Evolutionary conservation across 129 eudicot species (phyloP), one percentile per base, ranked within the genome.

Genomic region (Flaveria ramosissima): DNA sequence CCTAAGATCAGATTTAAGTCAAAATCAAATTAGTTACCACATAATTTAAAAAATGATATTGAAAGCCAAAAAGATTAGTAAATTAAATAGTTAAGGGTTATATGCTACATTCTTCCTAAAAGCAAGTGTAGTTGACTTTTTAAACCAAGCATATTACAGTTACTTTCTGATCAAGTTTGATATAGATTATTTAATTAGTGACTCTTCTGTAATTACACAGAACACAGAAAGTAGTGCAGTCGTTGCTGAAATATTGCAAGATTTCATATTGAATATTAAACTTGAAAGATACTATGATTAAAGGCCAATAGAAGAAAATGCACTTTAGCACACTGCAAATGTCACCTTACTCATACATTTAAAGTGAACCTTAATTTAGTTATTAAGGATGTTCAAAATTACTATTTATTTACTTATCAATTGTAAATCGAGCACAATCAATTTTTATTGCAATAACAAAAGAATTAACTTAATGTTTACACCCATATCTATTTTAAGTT

Each of bases 221-320:
- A 55, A 30, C 55, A 24, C 70, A 47, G 12, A 55, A 26, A 26
- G 20, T 16, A 56, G 76, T 41, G 56, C 67, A 53, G n/a, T 24
- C 9, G 16, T 8, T 68, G 48, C 75, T 69, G 70, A 77, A 77
- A 24, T 24, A 36, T 68, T 66, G 26, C 36, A 50, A 52, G 39
- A 76, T 65, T 41, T 27, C 66, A 51, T 67, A 14, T 76, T 32
- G 26, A 27, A 57, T 11, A 26, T 45, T 39, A 10, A 47, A 57
- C 30, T 46, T 24, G 55, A n/a, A 62, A 32, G 7, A 64, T 16
- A 16, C 20, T 14, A 32, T 24, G 30, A 41, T n/a, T 17, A 66
- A 6, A 57, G 52, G 32, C 39, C 52, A 76, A 17, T 24, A 21
- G 11, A 65, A 30, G 73, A 65, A 19, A 51, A 65, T 52, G 15